Evolutionary conservation across 108 stramenopile genomes (phyloP).

Genomic region (Conticribra weissflogii): DNA sequence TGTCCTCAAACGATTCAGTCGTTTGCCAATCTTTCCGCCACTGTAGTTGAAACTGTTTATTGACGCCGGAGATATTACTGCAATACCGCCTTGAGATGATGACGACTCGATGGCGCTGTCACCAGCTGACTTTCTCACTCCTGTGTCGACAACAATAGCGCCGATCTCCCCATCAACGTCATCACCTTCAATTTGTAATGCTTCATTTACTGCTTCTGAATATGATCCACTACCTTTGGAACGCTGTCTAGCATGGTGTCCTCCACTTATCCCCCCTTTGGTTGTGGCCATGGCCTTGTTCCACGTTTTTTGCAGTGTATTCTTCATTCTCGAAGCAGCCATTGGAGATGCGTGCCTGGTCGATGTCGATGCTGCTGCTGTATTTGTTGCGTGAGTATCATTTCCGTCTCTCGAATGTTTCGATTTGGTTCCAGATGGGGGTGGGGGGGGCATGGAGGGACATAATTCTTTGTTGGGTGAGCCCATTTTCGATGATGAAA

Average conservation of each 20-base stretch:
- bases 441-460: no score
- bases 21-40: not conserved
- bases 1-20: not conserved
- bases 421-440: constrained; percentile 7
- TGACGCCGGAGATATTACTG: not conserved
- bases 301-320: constrained; percentile 16
- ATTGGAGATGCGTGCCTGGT: constrained; percentile 35
- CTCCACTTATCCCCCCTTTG: not conserved
- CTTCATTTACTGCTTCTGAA: constrained; percentile 32
- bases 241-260: not conserved
- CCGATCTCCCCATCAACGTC: constrained; percentile 12
- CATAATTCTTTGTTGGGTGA: constrained; percentile 3
- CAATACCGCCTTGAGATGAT: constrained; percentile 3
- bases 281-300: constrained; percentile 21
- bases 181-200: constrained; percentile 1
- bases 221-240: constrained; percentile 26
- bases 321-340: constrained; percentile 20
- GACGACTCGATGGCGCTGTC: not conserved
- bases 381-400: not conserved
- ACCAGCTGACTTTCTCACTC: constrained; percentile 2
- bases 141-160: not conserved
- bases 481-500: no score
- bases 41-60: not conserved
- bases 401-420: not conserved
- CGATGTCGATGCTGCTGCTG: constrained; percentile 1